Percentiles rank a stretch among this genome's conserved stretches.
These are phyloP conservation scores for Cordyceps cicadae DNA, from an alignment of 2,329 filamentous ascomycete genomes.

Conservation along the genomic window DNA sequence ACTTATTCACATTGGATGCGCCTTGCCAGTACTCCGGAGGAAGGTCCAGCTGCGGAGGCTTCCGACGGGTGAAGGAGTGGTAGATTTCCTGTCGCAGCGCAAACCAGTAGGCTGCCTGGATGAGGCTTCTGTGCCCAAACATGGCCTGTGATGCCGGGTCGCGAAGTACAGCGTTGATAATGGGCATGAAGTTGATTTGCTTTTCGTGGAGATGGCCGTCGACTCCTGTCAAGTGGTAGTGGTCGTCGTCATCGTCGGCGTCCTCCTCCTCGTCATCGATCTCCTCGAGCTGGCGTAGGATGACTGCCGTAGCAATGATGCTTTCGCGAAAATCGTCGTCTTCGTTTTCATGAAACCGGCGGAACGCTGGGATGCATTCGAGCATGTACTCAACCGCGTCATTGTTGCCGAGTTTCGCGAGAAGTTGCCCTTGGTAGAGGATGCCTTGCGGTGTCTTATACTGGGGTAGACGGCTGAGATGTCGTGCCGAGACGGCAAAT, in stretches of 20 bases:
- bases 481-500: constrained; percentile 32
- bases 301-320: constrained; percentile 33
- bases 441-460: constrained; percentile 29
- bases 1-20: constrained; percentile 30
- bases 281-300: constrained; percentile 32
- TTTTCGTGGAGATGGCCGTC: constrained; percentile 13
- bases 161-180: constrained; percentile 31
- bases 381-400: constrained; percentile 33
- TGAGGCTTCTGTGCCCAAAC: constrained; percentile 28
- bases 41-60: constrained; percentile 30
- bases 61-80: constrained; percentile 30
- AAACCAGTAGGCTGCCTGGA: constrained; percentile 35
- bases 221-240: neutral
- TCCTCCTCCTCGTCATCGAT: constrained; percentile 30
- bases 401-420: constrained; percentile 27
- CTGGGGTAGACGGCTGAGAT: constrained; percentile 30
- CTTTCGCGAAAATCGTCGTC: constrained; percentile 33
- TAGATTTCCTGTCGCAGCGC: constrained; percentile 33
- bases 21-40: constrained; percentile 26
- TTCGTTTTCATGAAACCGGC: constrained; percentile 27
- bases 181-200: constrained; percentile 31
- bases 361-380: constrained; percentile 31
- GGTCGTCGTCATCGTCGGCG: neutral
- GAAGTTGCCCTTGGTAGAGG: constrained; percentile 29
- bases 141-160: constrained; percentile 29